phyloP scores from a whole-genome alignment of 805 yeast species.

The Allodekkera sacchari region DNA sequence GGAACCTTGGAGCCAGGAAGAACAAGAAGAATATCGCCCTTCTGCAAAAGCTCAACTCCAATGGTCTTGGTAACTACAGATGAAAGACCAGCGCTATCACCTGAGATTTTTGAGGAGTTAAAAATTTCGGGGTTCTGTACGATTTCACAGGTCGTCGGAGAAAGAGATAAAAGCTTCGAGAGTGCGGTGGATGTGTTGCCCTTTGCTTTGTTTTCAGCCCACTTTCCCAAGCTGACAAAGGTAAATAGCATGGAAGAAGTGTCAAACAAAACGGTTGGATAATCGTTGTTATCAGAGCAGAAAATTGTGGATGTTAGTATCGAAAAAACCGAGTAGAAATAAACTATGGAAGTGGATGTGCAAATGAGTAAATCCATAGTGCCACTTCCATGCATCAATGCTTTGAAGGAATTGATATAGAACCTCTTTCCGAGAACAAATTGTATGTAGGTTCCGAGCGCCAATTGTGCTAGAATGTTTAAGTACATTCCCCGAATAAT shows the following conservation, averaged over 20 bases:
- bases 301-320: constrained; percentile 39
- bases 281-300: constrained; percentile 29
- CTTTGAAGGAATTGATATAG: constrained; percentile 52
- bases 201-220: constrained; percentile 85
- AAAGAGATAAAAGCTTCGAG: constrained; percentile 66
- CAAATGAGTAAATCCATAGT: constrained; percentile 92
- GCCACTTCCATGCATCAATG: constrained; percentile 61
- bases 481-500: constrained; percentile 51
- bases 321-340: constrained; percentile 59
- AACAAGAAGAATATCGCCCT: constrained; percentile 66
- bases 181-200: constrained; percentile 89
- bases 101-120: constrained; percentile 5
- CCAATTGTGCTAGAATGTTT: constrained; percentile 53
- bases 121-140: constrained; percentile 32
- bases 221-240: constrained; percentile 85
- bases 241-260: constrained; percentile 78
- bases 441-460: constrained; percentile 52
- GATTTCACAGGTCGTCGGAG: constrained; percentile 71
- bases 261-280: constrained; percentile 75
- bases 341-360: constrained; percentile 75
- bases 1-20: constrained; percentile 86
- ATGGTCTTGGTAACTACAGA: constrained; percentile 37
- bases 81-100: too few species aligned
- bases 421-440: constrained; percentile 62
- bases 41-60: constrained; percentile 71